A percentile compares a stretch with the other conserved stretches of the same genome.
phyloP scores from a whole-genome alignment of 441 rosid species.

The Erodium texanum region DNA sequence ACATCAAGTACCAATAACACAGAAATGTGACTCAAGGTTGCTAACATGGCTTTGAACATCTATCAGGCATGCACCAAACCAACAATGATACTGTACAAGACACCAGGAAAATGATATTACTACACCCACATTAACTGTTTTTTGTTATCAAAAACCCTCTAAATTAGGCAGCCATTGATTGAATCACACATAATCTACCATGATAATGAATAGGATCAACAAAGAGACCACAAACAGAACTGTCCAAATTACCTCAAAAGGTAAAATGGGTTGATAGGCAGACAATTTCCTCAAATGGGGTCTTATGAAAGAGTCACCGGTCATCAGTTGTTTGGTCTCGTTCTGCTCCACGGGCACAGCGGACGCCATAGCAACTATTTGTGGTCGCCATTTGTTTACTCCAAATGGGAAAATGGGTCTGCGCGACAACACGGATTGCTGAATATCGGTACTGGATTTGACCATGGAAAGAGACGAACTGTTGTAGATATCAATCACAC shows the following conservation, averaged over 20 bases:
- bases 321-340: constrained; percentile 27
- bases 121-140: too few relatives aligned
- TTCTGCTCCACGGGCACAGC: constrained; percentile 37
- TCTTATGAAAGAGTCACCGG: constrained; percentile 72
- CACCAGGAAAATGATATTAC: too few relatives aligned
- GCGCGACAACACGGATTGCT: constrained; percentile 20
- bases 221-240: not conserved
- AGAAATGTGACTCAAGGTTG: too few relatives aligned
- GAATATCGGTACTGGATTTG: constrained; percentile 21
- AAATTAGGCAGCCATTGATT: not conserved
- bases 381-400: constrained; percentile 19
- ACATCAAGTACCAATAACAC: too few relatives aligned
- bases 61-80: not conserved
- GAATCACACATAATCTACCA: too few relatives aligned
- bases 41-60: not conserved
- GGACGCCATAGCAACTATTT: constrained; percentile 39
- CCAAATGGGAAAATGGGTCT: constrained; percentile 24
- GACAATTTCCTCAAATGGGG: constrained; percentile 61
- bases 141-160: not conserved
- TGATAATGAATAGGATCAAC: not conserved
- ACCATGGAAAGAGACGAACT: constrained; percentile 28
- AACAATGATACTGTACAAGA: not conserved
- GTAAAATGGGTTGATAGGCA: constrained; percentile 80
- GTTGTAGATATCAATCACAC: constrained; percentile 36
- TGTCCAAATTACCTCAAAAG: constrained; percentile 54